These are phyloP conservation scores for Chrysochromulina tobinii DNA, from an alignment of 78 protist genomes.

Conservation along the genomic window DNA sequence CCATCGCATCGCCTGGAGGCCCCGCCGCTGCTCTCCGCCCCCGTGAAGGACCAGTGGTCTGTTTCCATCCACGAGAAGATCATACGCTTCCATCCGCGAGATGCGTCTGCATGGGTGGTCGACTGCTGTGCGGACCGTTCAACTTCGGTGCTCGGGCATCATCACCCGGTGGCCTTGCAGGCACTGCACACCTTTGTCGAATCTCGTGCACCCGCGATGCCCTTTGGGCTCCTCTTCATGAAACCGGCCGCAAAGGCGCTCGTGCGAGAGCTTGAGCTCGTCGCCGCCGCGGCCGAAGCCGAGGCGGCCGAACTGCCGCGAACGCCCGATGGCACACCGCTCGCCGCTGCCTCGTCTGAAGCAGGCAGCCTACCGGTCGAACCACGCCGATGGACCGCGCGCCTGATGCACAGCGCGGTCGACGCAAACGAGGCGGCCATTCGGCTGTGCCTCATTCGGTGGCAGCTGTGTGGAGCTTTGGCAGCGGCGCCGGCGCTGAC, in stretches of 20 bases:
- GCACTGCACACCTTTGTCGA: neutral
- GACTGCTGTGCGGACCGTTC: neutral
- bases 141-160: neutral
- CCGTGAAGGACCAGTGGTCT: too few species aligned
- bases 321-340: neutral
- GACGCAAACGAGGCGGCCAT: neutral
- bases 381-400: too few species aligned
- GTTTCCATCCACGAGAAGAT: too few species aligned
- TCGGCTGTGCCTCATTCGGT: neutral
- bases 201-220: neutral
- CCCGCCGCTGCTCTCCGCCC: too few species aligned
- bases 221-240: neutral
- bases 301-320: neutral
- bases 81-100: too few species aligned
- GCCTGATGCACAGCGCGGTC: neutral
- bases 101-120: neutral
- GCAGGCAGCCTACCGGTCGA: neutral
- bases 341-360: neutral
- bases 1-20: too few species aligned
- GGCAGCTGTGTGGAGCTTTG: neutral
- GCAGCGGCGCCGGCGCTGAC: too few species aligned
- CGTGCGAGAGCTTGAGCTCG: too few species aligned
- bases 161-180: neutral
- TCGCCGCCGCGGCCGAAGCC: neutral
- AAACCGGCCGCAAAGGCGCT: neutral